Evolutionary conservation across 2,329 filamentous ascomycete genomes (phyloP).

Genomic region (Phialophora verrucosa): DNA sequence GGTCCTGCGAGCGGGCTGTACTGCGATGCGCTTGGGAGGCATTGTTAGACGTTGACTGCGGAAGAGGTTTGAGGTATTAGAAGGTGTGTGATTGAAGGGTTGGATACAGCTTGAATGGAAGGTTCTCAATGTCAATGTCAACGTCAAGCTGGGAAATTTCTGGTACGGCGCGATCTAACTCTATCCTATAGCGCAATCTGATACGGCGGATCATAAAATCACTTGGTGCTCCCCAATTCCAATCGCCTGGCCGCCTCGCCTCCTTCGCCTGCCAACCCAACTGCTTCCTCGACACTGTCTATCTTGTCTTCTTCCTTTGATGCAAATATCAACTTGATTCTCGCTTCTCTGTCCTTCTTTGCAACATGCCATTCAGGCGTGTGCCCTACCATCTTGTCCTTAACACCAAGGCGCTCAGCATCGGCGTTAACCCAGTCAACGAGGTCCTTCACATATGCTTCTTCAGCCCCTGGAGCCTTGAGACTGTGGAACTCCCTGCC

Average conservation of each 20-base stretch:
- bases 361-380: conserved; percentile 29
- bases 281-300: neutral
- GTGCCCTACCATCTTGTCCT: conserved; percentile 34
- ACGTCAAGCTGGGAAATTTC: conserved; percentile 1
- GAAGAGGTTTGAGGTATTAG: neutral
- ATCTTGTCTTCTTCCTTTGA: conserved; percentile 2
- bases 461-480: conserved; percentile 43
- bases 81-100: neutral
- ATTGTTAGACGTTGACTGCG: conserved; percentile 51
- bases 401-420: conserved; percentile 19
- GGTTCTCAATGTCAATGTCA: neutral
- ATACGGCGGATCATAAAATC: neutral
- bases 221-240: neutral
- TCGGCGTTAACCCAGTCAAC: conserved; percentile 46
- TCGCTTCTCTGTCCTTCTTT: conserved; percentile 21
- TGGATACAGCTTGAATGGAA: neutral
- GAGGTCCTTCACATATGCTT: conserved; percentile 45
- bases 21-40: conserved; percentile 66
- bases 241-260: neutral
- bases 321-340: conserved; percentile 15
- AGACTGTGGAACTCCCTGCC: conserved; percentile 49
- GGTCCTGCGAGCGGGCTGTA: conserved; percentile 54
- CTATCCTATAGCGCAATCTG: neutral
- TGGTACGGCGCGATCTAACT: neutral
- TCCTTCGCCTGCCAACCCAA: neutral